Conservation (phyloP, 495 filamentous ascomycete genomes). For the Entonaema liquescens region DNA sequence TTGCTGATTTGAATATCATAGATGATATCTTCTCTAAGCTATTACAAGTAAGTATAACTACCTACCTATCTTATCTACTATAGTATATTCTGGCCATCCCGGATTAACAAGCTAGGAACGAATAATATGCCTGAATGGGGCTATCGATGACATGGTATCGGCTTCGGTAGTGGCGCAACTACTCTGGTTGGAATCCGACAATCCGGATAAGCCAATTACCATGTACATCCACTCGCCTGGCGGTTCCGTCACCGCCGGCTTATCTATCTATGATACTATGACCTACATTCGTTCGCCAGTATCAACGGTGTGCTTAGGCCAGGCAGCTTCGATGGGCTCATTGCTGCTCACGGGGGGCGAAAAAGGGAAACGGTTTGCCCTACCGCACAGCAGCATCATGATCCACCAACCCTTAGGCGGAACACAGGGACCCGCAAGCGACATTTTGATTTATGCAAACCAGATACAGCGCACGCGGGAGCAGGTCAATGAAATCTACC, state of each 20-base stretch:
- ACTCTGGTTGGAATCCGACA: constrained; percentile 97
- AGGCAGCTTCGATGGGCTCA: constrained; percentile 94
- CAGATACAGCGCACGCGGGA: constrained; percentile 89
- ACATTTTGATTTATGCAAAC: constrained; percentile 96
- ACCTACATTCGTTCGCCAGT: constrained; percentile 93
- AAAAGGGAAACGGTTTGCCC: constrained; percentile 83
- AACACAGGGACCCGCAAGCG: constrained; percentile 86
- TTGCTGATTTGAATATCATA: constrained; percentile 47
- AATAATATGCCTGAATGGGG: constrained; percentile 93
- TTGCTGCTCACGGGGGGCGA: constrained; percentile 87
- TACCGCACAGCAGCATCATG: constrained; percentile 95
- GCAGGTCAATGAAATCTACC: constrained; percentile 90
- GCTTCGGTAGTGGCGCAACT: constrained; percentile 94
- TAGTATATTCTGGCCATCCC: too few species aligned
- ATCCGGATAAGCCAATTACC: constrained; percentile 90
- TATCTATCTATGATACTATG: constrained; percentile 99
- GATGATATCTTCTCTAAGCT: constrained; percentile 87
- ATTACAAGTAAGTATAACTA: constrained; percentile 64
- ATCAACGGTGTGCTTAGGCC: constrained; percentile 92
- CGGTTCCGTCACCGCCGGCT: constrained; percentile 86
- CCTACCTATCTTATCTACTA: constrained; percentile 19
- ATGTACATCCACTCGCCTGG: constrained; percentile 98
- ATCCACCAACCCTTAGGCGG: constrained; percentile 94
- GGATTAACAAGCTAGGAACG: constrained; percentile 69
- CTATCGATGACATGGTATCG: constrained; percentile 86